Evolutionary conservation across 148 eudicot genomes (phyloP), one percentile per base, ranked within the genome.

Genomic region (Nyssa sinensis): DNA sequence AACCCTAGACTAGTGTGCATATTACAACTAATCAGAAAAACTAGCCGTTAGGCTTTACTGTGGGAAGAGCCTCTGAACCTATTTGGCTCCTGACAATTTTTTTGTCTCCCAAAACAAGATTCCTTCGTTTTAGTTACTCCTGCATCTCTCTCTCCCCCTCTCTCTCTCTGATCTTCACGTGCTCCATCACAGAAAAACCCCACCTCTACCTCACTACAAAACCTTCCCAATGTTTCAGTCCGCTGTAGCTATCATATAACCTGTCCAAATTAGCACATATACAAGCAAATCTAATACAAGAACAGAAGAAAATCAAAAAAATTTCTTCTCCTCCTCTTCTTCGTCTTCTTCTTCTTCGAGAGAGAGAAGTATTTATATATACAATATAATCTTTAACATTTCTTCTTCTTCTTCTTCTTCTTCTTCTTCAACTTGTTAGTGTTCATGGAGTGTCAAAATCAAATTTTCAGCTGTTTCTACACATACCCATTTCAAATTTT

Each of bases 21-120:
- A 14, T 41, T 28, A 67, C 14, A 64, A 37, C 14, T 58, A 25
- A 24, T 37, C 23, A 34, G 51, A 25, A 80, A 83, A 81, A 84
- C 90, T 89, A 89, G 93, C 93, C 93, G 93, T 89, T 89, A 66
- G 71, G 77, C 62, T 68, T 67, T 60, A 4, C 30, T 61, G 39
- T 19, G 28, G 60, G 0, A 66, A 72, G 83, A 78, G 84, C 82
- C 85, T 81, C 80, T 70, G 83, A 41, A 62, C 59, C 62, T 72
- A 72, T 68, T 69, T 61, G 63, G 51, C 76, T n/a, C 65, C 86
- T 88, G 88, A 83, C 89, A 80, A 4, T 63, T 78, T 78, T 79
- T 74, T 63, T 77, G 55, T 75, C 73, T 82, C 67, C 76, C 82
- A 74, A 70, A 62, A 25, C 75, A 62, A 77, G 78, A 82, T 49